A percentile compares a stretch with the other conserved stretches of the same genome.
phyloP scores from a whole-genome alignment of 805 yeast species.

The Sugiyamaella chiloensis region DNA sequence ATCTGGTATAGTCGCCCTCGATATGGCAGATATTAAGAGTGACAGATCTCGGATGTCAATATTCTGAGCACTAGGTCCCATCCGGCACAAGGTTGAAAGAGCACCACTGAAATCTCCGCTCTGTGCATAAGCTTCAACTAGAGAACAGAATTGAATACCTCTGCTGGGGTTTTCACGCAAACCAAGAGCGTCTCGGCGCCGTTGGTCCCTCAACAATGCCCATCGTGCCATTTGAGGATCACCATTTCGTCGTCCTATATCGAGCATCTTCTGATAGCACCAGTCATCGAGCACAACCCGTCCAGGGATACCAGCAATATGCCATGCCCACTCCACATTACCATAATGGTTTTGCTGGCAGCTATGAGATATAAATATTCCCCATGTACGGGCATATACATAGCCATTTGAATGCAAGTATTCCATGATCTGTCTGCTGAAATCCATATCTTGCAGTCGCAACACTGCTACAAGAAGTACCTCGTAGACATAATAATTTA shows the following conservation, averaged over 20 bases:
- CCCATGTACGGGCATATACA: slow-evolving; percentile 34
- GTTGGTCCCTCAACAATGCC: slow-evolving; percentile 29
- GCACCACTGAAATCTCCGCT: slow-evolving; percentile 23
- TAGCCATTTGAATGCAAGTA: slow-evolving; percentile 19
- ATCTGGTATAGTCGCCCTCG: no score
- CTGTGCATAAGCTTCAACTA: slow-evolving; percentile 19
- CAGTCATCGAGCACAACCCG: slow-evolving; percentile 31
- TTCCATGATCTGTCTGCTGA: slow-evolving; percentile 26
- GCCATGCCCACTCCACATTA: slow-evolving; percentile 29
- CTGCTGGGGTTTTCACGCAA: not conserved
- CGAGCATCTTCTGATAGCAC: slow-evolving; percentile 27
- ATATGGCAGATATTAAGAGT: slow-evolving; percentile 18
- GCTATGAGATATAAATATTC: slow-evolving; percentile 27
- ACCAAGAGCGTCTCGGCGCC: slow-evolving; percentile 13
- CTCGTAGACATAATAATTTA: slow-evolving; percentile 25
- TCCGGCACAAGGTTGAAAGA: slow-evolving; percentile 23
- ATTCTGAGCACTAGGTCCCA: slow-evolving; percentile 22
- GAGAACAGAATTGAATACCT: slow-evolving; percentile 5
- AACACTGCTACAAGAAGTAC: slow-evolving; percentile 26
- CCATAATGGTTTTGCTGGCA: slow-evolving; percentile 24
- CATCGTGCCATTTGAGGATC: slow-evolving; percentile 30
- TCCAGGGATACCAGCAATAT: slow-evolving; percentile 31
- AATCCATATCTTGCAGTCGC: slow-evolving; percentile 28
- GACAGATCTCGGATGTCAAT: slow-evolving; percentile 25
- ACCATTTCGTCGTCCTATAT: slow-evolving; percentile 28